Base-by-base conservation (phyloP, 2,329 filamentous ascomycete genomes). In the Xylariaceae sp. region DNA sequence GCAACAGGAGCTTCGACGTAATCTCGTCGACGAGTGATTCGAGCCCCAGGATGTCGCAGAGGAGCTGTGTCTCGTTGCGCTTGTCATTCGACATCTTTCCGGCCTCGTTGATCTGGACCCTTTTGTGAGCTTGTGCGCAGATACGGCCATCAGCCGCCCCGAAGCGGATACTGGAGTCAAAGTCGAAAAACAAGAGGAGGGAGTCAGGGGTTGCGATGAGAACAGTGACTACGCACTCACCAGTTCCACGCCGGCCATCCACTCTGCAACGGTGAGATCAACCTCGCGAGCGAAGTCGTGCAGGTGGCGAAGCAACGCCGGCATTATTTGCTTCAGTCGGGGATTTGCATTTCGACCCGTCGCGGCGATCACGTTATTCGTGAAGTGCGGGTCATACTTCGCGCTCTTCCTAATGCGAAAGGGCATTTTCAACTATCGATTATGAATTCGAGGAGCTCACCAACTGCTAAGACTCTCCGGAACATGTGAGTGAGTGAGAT, bases 1-100 rank as follows among this genome's bases (percentile, higher is more conserved):
- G 18, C 83, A 78, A 53, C 81, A 80, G 35, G 82, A 64, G 59
- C 51, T 68, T 65, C n/a, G 67, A 88, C 57, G 88, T 90, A 69
- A 94, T 93, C 72, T 93, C 89, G 72, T 93, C 90, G 51, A 92
- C 88, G 3, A 89, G 82, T 73, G 81, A 88, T 74, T 94, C 90
- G n/a, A 89, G 78, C 53, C 87, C 87, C 55, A 88, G 77, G 48
- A 89, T 79, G 69, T 89, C 87, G 66, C 80, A 87, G 57, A 89
- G 77, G 59, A 87, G 81, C 69, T 86, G 83, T 61, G 83, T 83
- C 74, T 89, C 87, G 73, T 89, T 88, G 53, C 87, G 80, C 66
- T 80, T 82, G 64, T 81, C 77, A 51, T 79, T 79, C 64, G 81
- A 85, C 73, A 86, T 84, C 71, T 84, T 80, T 67, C 86, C 87